Evolutionary conservation across 768 basidiomycete genomes (phyloP).

Genomic region (Heimioporus sp.): DNA sequence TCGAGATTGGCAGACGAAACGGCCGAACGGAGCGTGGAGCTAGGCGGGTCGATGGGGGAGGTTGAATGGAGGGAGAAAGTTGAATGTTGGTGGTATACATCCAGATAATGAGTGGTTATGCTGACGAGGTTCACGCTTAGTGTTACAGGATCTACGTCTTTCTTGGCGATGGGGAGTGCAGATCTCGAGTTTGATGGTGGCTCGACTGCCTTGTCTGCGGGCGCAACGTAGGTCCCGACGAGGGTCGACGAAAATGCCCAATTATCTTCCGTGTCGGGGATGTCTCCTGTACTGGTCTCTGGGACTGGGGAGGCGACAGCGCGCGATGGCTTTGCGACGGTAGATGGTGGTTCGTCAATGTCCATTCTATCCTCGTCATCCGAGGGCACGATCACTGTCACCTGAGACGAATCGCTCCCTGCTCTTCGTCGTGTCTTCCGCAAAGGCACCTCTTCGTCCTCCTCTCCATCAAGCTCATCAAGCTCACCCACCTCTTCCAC

Average conservation of each 20-base stretch:
- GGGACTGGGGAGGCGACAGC: neutral
- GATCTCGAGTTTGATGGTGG: neutral
- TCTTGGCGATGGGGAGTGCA: neutral
- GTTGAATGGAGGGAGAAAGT: neutral
- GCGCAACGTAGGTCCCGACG: conserved; percentile 19
- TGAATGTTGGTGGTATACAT: conserved; percentile 11
- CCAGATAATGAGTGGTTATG: conserved; percentile 21
- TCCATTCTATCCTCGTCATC: conserved; percentile 29
- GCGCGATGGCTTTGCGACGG: conserved; percentile 13
- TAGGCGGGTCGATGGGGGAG: neutral
- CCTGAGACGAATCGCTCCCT: conserved; percentile 16
- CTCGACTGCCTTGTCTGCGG: conserved; percentile 8
- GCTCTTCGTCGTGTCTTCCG: conserved; percentile 8
- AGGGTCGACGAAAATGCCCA: conserved; percentile 27
- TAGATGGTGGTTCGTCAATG: conserved; percentile 20
- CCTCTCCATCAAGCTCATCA: conserved; percentile 11
- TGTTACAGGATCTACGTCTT: conserved; percentile 9
- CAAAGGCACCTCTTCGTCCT: neutral
- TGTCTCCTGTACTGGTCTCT: neutral
- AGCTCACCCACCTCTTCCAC: conserved; percentile 19
- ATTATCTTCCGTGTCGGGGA: conserved; percentile 2
- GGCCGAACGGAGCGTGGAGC: conserved; percentile 20
- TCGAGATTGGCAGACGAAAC: conserved; percentile 29
- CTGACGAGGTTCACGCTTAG: conserved; percentile 19
- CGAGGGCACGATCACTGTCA: conserved; percentile 17